A percentile compares a stretch with the other conserved stretches of the same genome.
Evolutionary conservation across 768 basidiomycete genomes (phyloP).

Genomic region (Phaeotremella fagi): DNA sequence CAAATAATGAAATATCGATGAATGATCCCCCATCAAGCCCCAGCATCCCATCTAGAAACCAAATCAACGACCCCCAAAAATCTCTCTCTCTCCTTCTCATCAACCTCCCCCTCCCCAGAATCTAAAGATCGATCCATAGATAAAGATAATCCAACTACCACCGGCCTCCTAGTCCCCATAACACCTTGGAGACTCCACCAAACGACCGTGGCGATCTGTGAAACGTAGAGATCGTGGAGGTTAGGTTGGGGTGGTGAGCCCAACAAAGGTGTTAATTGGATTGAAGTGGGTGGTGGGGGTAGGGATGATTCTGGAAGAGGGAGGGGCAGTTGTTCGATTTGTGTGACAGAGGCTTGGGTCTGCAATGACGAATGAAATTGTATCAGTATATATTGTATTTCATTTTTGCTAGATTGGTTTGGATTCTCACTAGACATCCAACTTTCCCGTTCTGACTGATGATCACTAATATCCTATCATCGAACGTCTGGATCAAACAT

Average conservation of each 20-base stretch:
- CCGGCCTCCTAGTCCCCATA: slow-evolving; percentile 54
- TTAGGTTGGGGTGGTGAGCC: slow-evolving; percentile 69
- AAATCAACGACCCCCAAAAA: slow-evolving; percentile 54
- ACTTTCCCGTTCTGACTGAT: slow-evolving; percentile 89
- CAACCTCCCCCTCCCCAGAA: slow-evolving; percentile 19
- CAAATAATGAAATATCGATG: too few species aligned
- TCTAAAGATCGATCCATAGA: slow-evolving; percentile 26
- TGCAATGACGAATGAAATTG: slow-evolving; percentile 2
- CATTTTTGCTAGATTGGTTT: too few species aligned
- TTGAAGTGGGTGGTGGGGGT: slow-evolving; percentile 54
- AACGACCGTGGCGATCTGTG: slow-evolving; percentile 80
- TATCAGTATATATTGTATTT: not conserved
- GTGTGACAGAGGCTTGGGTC: slow-evolving; percentile 38
- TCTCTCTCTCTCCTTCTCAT: slow-evolving; percentile 48
- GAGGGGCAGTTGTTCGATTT: slow-evolving; percentile 19
- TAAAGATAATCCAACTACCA: slow-evolving; percentile 73
- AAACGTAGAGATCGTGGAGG: slow-evolving; percentile 71
- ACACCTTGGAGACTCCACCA: slow-evolving; percentile 58
- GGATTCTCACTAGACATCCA: slow-evolving; percentile 66
- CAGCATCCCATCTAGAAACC: slow-evolving; percentile 43
- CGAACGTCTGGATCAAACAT: slow-evolving; percentile 69
- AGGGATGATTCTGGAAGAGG: slow-evolving; percentile 6
- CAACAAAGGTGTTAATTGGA: slow-evolving; percentile 70
- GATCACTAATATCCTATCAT: slow-evolving; percentile 76
- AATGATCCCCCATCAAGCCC: too few species aligned